Conservation (phyloP, 2,329 filamentous ascomycete genomes). For the Alternaria brassicicola region DNA sequence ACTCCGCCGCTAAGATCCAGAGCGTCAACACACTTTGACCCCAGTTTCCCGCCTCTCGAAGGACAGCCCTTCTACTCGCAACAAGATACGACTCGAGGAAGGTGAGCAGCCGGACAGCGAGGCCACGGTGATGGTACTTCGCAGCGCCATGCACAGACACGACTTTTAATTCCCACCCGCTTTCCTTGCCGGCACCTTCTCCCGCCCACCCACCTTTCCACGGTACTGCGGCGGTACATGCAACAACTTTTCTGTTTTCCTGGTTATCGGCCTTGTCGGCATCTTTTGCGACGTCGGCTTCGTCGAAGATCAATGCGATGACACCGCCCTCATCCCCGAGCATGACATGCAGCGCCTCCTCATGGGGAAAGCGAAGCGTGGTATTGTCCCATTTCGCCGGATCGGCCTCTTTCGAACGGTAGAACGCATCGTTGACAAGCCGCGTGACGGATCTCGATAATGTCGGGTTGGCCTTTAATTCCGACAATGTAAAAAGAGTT, state of each 20-base stretch:
- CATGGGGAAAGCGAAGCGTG: conserved; percentile 18
- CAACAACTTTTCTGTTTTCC: conserved; percentile 21
- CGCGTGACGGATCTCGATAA: conserved; percentile 19
- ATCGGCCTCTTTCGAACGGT: conserved; percentile 16
- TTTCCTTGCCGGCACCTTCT: conserved; percentile 22
- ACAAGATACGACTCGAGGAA: conserved; percentile 21
- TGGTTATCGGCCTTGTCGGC: too few species aligned
- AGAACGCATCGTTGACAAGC: conserved; percentile 32
- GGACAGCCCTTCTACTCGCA: background rate
- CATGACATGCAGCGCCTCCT: conserved; percentile 22
- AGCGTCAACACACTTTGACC: conserved; percentile 4
- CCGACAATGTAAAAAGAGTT: conserved; percentile 13
- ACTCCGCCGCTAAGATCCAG: conserved; percentile 35
- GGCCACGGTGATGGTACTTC: conserved; percentile 24
- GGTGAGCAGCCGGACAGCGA: conserved; percentile 21
- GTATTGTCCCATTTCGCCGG: conserved; percentile 23
- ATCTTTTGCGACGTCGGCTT: background rate
- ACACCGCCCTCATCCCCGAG: conserved; percentile 15
- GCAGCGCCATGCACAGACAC: conserved; percentile 29
- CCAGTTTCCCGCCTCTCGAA: background rate
- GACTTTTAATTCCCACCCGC: conserved; percentile 38
- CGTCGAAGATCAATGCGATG: conserved; percentile 27
- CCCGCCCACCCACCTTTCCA: conserved; percentile 33
- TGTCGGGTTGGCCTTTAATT: conserved; percentile 11
- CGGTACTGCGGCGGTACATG: conserved; percentile 29